These are phyloP conservation scores for Articulospora tetracladia DNA, from an alignment of 495 filamentous ascomycete genomes.

Conservation along the genomic window DNA sequence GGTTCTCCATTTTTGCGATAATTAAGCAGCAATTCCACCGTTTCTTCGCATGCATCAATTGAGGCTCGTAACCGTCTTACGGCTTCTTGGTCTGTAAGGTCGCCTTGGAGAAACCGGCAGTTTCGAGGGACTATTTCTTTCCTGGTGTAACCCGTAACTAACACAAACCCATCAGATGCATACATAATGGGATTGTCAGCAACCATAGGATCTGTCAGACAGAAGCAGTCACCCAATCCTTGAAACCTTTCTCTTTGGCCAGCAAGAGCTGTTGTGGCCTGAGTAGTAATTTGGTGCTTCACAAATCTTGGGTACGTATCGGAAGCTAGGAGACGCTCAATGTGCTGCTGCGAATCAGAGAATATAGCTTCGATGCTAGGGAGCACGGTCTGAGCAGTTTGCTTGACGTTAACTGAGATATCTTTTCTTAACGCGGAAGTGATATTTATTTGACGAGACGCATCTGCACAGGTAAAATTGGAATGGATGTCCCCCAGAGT, in stretches of 20 bases:
- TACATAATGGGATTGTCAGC: constrained; percentile 48
- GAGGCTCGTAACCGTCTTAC: constrained; percentile 37
- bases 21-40: constrained; percentile 48
- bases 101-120: constrained; percentile 47
- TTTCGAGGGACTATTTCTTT: constrained; percentile 44
- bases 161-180: constrained; percentile 48
- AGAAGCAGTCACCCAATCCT: constrained; percentile 42
- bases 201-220: constrained; percentile 37
- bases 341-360: constrained; percentile 28
- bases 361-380: constrained; percentile 36
- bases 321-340: constrained; percentile 9
- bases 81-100: constrained; percentile 38
- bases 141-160: constrained; percentile 42
- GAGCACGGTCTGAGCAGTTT: constrained; percentile 28
- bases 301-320: constrained; percentile 18
- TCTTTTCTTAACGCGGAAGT: constrained; percentile 23
- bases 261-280: constrained; percentile 35
- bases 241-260: constrained; percentile 31
- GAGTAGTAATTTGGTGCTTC: constrained; percentile 38
- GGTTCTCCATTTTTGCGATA: constrained; percentile 47
- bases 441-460: constrained; percentile 36
- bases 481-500: constrained; percentile 35
- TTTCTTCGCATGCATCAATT: constrained; percentile 38
- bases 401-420: constrained; percentile 33
- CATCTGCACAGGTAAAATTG: constrained; percentile 32